phyloP scores from a whole-genome alignment of 2,329 filamentous ascomycete species.

The Emmonsiellopsis sp. region DNA sequence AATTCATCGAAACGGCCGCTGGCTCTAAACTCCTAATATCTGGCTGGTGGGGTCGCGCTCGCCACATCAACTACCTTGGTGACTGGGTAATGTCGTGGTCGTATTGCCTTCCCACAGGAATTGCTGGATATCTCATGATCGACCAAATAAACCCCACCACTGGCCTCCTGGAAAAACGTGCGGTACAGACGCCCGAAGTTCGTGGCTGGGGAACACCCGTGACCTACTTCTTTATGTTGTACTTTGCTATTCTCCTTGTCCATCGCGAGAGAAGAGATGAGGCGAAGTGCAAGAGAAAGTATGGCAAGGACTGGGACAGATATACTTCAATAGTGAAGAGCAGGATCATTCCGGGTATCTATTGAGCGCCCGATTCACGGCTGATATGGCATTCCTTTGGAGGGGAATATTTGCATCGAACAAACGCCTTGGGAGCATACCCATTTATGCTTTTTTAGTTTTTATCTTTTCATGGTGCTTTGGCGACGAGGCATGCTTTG shows the following conservation, averaged over 20 bases:
- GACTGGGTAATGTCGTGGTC: constrained; percentile 13
- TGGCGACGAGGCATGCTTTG: too few species aligned
- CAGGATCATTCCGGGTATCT: constrained; percentile 11
- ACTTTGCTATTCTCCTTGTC: constrained; percentile 14
- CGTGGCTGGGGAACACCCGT: constrained; percentile 11
- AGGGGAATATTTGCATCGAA: too few species aligned
- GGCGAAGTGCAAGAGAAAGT: constrained; percentile 13
- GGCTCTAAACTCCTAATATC: constrained; percentile 9
- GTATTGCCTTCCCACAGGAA: constrained; percentile 12
- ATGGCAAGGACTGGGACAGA: constrained; percentile 13
- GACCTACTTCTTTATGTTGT: constrained; percentile 14
- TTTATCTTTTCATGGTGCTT: background rate
- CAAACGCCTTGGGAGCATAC: background rate
- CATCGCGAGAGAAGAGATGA: constrained; percentile 16
- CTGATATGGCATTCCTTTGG: too few species aligned
- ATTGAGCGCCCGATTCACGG: background rate
- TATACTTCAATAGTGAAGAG: constrained; percentile 11
- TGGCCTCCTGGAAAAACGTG: constrained; percentile 4
- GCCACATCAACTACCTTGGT: constrained; percentile 15
- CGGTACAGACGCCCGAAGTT: constrained; percentile 5
- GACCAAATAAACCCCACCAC: constrained; percentile 1
- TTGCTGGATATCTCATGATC: constrained; percentile 12
- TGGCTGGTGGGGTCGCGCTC: constrained; percentile 14
- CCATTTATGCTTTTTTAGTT: background rate
- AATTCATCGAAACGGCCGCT: constrained; percentile 65